Base-by-base conservation (phyloP, 495 filamentous ascomycete species). In the Poronia punctata region DNA sequence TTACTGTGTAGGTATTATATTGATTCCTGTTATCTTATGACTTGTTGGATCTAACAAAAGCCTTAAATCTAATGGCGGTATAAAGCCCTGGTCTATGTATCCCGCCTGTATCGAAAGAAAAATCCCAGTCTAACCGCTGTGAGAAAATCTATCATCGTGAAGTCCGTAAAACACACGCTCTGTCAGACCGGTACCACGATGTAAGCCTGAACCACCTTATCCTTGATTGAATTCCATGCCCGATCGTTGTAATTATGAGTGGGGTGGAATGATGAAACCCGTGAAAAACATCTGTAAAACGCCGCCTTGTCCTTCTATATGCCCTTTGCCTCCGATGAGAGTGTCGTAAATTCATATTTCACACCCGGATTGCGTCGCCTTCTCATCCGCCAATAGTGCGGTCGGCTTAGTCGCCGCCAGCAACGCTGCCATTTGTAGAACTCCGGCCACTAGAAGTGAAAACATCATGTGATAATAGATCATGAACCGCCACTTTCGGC, bases 401-500 rank as follows among this genome's bases (percentile, higher is more conserved):
- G 37, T 66, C 62, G 46, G 60, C 56, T 18, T 68, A 52, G 16
- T 72, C 66, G 7, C 55, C 62, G 12, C 69, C 68, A 3, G 65
- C 56, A 9, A 73, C 45, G 48, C 69, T 73, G 55, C 62, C 67
- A 34, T 53, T 65, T 17, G 68, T 53, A n/a, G 66, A 70, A 35
- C 65, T 71, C 46, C 68, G 59, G 38, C 68, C 67, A 46, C 69
- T 72, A 18, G 41, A 35, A 46, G 61, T 63, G 56, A 80, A 87
- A 2, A 80, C 82, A 38, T 70, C 76, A 29, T 68, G 63, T 1
- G 75, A 71, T 41, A 96, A 63, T 48, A 96, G 70, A 50, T 95
- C 89, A 47, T 93, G 87, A 4, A 95, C 86, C 1, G 85, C 82
- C 12, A 95, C 83, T 56, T 89, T 93, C 37, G 87, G 88, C 2